These are phyloP conservation scores for Aspergillus panamensis DNA, from an alignment of 495 filamentous ascomycete species.

Conservation along the genomic window DNA sequence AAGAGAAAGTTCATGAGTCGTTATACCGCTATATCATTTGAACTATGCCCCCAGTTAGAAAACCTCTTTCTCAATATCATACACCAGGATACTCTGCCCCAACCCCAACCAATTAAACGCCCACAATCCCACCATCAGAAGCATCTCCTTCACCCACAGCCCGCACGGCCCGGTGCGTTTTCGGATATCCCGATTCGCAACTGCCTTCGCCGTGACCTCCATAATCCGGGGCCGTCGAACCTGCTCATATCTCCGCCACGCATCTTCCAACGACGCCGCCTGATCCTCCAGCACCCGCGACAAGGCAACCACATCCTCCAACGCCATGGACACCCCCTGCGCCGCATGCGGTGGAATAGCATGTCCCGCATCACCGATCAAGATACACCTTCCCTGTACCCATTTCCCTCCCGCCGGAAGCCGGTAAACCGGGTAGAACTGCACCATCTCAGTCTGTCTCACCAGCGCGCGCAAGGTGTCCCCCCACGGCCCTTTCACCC, in stretches of 20 bases:
- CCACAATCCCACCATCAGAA: slow-evolving; percentile 14
- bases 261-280: slow-evolving; percentile 15
- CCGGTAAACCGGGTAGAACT: slow-evolving; percentile 50
- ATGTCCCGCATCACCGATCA: slow-evolving; percentile 44
- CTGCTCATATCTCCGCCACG: slow-evolving; percentile 23
- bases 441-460: slow-evolving; percentile 33
- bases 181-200: slow-evolving; percentile 21
- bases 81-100: slow-evolving; percentile 28
- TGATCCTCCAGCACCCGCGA: slow-evolving; percentile 32
- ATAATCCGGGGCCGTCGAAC: slow-evolving; percentile 33
- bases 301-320: slow-evolving; percentile 44
- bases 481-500: slow-evolving; percentile 41
- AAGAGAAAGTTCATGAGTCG: too few relatives aligned
- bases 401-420: slow-evolving; percentile 43
- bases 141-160: slow-evolving; percentile 29
- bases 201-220: slow-evolving; percentile 24
- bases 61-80: slow-evolving; percentile 28
- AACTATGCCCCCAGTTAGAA: not conserved
- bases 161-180: slow-evolving; percentile 24
- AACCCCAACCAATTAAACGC: slow-evolving; percentile 23
- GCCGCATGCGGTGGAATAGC: slow-evolving; percentile 45
- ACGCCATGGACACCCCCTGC: slow-evolving; percentile 45
- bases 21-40: too few relatives aligned
- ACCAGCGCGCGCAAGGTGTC: slow-evolving; percentile 41
- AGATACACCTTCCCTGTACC: slow-evolving; percentile 33